phyloP scores from a whole-genome alignment of 176 grass and related monocot species.

The Melocanna baccifera region DNA sequence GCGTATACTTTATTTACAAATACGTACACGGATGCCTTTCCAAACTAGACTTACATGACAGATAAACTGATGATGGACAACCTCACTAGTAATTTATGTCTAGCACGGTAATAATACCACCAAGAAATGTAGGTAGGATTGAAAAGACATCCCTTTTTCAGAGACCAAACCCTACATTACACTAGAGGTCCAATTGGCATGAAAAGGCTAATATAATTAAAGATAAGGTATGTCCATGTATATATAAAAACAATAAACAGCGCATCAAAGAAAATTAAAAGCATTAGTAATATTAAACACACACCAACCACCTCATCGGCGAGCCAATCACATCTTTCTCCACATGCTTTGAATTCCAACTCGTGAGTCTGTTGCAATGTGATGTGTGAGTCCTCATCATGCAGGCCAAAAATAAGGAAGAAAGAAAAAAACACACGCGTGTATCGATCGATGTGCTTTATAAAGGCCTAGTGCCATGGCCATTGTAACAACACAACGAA shows the following conservation, averaged over 20 bases:
- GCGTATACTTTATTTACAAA: neutral
- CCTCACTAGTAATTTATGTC: neutral
- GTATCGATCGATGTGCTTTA: constrained; percentile 18
- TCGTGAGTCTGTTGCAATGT: neutral
- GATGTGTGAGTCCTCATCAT: constrained; percentile 18
- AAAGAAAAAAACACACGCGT: neutral
- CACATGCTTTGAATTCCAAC: constrained; percentile 20
- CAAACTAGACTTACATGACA: neutral
- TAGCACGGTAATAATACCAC: constrained; percentile 1
- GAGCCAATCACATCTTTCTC: constrained; percentile 18
- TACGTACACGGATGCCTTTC: neutral
- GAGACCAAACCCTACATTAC: too few relatives aligned
- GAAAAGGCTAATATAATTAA: too few relatives aligned
- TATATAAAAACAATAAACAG: too few relatives aligned
- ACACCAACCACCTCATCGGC: neutral
- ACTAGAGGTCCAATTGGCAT: too few relatives aligned
- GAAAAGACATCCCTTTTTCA: neutral
- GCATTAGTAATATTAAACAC: neutral
- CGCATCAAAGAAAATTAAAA: too few relatives aligned
- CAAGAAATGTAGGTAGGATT: neutral
- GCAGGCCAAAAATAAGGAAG: neutral
- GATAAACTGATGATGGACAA: neutral
- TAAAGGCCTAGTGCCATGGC: constrained; percentile 30
- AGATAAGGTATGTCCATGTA: too few relatives aligned
- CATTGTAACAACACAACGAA: constrained; percentile 9